These are phyloP conservation scores for Diacronema lutheri DNA, from an alignment of 78 protist species.

Conservation along the genomic window DNA sequence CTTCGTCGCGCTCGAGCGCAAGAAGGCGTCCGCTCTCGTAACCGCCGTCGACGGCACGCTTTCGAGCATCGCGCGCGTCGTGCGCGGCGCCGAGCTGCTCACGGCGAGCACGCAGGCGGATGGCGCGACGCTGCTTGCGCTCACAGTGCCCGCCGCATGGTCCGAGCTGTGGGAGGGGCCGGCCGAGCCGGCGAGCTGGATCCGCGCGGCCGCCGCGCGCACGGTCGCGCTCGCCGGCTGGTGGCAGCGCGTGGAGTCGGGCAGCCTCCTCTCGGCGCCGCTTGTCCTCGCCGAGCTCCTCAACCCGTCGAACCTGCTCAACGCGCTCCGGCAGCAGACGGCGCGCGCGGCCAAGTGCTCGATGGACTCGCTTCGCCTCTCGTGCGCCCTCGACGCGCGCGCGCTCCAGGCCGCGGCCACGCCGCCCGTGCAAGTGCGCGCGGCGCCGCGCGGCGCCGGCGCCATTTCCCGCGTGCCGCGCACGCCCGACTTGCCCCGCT, in stretches of 20 bases:
- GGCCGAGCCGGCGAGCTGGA: slow-evolving; percentile 38
- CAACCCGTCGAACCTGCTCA: slow-evolving; percentile 63
- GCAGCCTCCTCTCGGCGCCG: slow-evolving; percentile 23
- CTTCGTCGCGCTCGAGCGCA: not conserved
- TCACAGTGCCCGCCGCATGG: slow-evolving; percentile 60
- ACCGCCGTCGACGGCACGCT: not conserved
- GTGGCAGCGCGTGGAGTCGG: not conserved
- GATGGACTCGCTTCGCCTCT: slow-evolving; percentile 27
- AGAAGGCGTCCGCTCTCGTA: not conserved
- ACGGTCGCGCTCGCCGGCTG: not conserved
- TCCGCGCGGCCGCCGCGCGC: not conserved
- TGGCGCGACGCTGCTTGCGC: slow-evolving; percentile 27
- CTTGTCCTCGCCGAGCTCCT: slow-evolving; percentile 47
- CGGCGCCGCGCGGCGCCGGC: too few relatives aligned
- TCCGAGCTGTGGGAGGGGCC: slow-evolving; percentile 61
- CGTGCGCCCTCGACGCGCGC: not conserved
- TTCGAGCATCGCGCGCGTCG: slow-evolving; percentile 16
- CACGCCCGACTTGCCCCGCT: too few relatives aligned
- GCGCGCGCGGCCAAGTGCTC: not conserved
- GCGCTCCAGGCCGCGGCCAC: not conserved
- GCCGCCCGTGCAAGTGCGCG: too few relatives aligned
- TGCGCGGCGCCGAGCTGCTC: slow-evolving; percentile 55
- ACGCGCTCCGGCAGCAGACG: slow-evolving; percentile 74
- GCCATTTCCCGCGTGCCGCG: too few relatives aligned
- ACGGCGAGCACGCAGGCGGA: not conserved